Conservation (phyloP, 1,139 yeast genomes). For the Lodderomyces elongisporus region DNA sequence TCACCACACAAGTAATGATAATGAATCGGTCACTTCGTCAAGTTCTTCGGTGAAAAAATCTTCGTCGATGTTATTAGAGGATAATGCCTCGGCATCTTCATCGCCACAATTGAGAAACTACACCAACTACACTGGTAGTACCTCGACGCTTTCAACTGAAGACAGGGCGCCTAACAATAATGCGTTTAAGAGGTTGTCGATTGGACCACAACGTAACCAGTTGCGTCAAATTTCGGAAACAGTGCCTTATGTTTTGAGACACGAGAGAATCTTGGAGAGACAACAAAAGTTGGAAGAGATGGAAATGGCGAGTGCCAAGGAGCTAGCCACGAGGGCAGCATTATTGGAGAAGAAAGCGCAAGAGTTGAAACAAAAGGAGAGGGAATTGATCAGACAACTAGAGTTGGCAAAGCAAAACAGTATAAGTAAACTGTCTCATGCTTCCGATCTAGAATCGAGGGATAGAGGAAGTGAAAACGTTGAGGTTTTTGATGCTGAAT, state of each 20-base stretch:
- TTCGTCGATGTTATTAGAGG: constrained; percentile 36
- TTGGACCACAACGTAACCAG: constrained; percentile 60
- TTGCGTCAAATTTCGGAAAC: constrained; percentile 75
- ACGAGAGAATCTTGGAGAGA: constrained; percentile 67
- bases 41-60: constrained; percentile 23
- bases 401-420: constrained; percentile 17
- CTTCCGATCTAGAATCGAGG: constrained; percentile 1
- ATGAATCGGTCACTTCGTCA: constrained; percentile 22
- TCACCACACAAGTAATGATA: no score
- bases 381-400: constrained; percentile 38
- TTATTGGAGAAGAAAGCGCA: constrained; percentile 72
- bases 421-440: constrained; percentile 4
- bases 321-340: constrained; percentile 67
- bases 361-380: constrained; percentile 64
- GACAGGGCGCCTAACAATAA: constrained; percentile 23
- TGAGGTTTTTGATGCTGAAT: constrained; percentile 8
- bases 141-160: constrained; percentile 23
- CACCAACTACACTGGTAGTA: constrained; percentile 28
- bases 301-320: constrained; percentile 73
- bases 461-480: constrained; percentile 4
- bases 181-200: constrained; percentile 54
- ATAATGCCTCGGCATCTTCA: constrained; percentile 24
- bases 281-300: constrained; percentile 74
- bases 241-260: constrained; percentile 73
- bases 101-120: constrained; percentile 29